Evolutionary conservation across 2,329 filamentous ascomycete species (phyloP), one percentile per base, ranked within the genome.

Genomic region (Aspergillus ustus): DNA sequence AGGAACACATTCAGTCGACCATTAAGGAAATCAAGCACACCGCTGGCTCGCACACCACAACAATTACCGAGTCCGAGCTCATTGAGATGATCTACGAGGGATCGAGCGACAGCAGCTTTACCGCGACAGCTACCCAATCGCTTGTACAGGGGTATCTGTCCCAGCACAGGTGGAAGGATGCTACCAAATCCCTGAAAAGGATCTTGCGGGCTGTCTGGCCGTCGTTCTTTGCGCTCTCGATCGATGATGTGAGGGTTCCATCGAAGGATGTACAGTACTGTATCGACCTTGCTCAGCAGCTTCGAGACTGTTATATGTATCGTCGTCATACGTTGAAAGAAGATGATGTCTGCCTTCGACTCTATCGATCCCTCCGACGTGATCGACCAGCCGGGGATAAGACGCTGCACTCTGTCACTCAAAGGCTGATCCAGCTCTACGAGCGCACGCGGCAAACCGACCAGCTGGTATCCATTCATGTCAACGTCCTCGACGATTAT

Each of bases 141-240:
- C 70, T 83, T 13, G 72, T 77, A 3, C 64, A 67, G 25, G 69
- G 78, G 44, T 82, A 83, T 68, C 76, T 80, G 22, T 75, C 77
- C 3, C 79, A 83, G 69, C 77, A 77, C 62, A 76, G 81, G 37
- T 84, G 78, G 73, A 75, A 75, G 3, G 80, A 83, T 58, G 81
- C 82, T 3, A 79, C 80, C 25, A 75, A 71, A 1, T 70, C 82
- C n/a, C 75, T 83, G 40, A 80, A 81, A 55, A 72, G 72, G 22
- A 78, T 82, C 9, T 69, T 85, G 31, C 75, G 77, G 44, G 73
- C 75, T 5, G 77, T 80, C 3, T 84, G 83, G 82, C 75, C 78
- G 1, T 77, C 77, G 0, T 75, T 85, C 58, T 78, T 84, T 51
- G 74, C 79, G 13, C 72, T 73, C 19, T 81, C 79, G 0, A 70